Evolutionary conservation across 2,329 filamentous ascomycete species (phyloP).

Genomic region (Dactylonectria estremocensis): DNA sequence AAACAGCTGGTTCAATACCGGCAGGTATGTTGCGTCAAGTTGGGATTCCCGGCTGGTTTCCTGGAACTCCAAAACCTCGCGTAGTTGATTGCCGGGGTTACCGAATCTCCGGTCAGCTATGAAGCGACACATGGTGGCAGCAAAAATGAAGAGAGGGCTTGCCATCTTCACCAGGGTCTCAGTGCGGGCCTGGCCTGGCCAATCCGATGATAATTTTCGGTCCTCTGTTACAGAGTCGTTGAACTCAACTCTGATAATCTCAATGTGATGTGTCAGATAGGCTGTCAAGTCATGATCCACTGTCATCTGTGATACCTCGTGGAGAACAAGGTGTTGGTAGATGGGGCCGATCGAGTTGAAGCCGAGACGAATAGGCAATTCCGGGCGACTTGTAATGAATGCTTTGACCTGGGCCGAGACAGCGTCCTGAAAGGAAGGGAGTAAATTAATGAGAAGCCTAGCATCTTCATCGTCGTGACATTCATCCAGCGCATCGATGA

Average conservation of each 20-base stretch:
- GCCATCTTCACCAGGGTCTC: constrained; percentile 46
- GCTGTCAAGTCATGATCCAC: constrained; percentile 56
- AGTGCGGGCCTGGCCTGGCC: constrained; percentile 16
- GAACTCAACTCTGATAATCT: constrained; percentile 44
- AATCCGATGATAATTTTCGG: constrained; percentile 5
- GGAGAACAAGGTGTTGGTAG: constrained; percentile 50
- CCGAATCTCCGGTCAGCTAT: constrained; percentile 40
- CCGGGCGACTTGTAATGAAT: constrained; percentile 47
- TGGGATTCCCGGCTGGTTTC: constrained; percentile 17
- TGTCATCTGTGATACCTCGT: constrained; percentile 50
- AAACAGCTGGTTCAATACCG: not conserved
- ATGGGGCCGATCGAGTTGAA: constrained; percentile 48
- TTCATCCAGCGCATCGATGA: no score
- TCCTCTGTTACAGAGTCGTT: constrained; percentile 25
- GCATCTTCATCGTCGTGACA: constrained; percentile 15
- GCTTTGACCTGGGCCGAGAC: not conserved
- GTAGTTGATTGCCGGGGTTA: constrained; percentile 42
- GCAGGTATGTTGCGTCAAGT: not conserved
- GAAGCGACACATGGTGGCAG: constrained; percentile 54
- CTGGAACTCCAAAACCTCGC: constrained; percentile 41
- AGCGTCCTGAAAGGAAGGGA: not conserved
- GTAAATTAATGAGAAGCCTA: not conserved
- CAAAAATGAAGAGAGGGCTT: constrained; percentile 55
- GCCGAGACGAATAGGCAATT: constrained; percentile 54
- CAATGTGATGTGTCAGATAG: constrained; percentile 52